Evolutionary conservation across 768 basidiomycete species (phyloP), one percentile per base, ranked within the genome.

Genomic region (Phylloporus scabripes): DNA sequence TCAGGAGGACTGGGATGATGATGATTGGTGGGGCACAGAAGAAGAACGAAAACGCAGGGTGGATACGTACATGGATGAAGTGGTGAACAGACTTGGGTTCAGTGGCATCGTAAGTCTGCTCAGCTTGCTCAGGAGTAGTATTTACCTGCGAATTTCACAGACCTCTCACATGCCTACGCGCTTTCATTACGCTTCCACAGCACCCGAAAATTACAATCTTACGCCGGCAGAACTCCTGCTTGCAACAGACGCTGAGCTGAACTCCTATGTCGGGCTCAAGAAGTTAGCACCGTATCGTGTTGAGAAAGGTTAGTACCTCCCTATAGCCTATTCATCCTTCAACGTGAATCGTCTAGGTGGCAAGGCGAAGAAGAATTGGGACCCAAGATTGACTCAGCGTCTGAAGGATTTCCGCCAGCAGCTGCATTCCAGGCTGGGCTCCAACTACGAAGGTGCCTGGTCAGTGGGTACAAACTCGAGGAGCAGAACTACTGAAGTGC

Each of bases 211-310:
- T 28, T 94, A 77, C 67, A 82, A 79, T 2, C 80, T 99, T 36
- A 78, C 82, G 1, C 81, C 95, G 0, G 81, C 76, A 4, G 94
- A 99, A 59, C 90, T 98, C 54, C 75, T 99, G 21, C 77, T 91
- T 60, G 93, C 95, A 6, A 90, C 85, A 3, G 95, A 99, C 68
- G 75, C 82, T 48, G 96, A 99, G 63, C 78, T 99, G 42, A 99
- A 98, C 70, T 77, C 88, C 50, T 92, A 92, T 67, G 79, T 95
- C 69, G 80, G 86, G 38, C 73, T 98, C 59, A 95, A 91, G 70
- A 87, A 87, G 65, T 78, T 91, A 55, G 96, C 95, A 14, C 91
- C 96, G 6, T 98, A 97, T 66, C 82, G 89, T 37, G 74, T 79
- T 40, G 75, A 78, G 24, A 72, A 67, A 58, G 52, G 63, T 58